A percentile compares a stretch with the other conserved stretches of the same genome.
Conservation (phyloP, 345 rosid species). For the Aurinia saxatilis region DNA sequence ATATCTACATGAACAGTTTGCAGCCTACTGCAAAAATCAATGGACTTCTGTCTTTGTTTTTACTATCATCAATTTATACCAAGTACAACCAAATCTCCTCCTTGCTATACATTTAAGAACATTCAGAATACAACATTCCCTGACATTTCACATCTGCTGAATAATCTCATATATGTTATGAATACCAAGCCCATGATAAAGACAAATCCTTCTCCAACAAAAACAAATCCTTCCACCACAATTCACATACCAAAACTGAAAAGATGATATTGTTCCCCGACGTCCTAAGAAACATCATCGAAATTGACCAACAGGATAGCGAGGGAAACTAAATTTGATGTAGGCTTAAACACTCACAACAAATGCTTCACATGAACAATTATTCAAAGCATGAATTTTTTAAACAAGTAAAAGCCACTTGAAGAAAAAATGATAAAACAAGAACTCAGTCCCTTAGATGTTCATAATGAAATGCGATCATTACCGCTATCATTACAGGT, state of each 20-base stretch:
- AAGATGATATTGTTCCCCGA: slow-evolving; percentile 16
- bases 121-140: no score
- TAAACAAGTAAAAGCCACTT: neutral
- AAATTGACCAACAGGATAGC: slow-evolving; percentile 26
- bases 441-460: slow-evolving; percentile 97
- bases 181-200: no score
- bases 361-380: neutral
- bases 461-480: slow-evolving; percentile 71
- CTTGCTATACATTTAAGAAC: no score
- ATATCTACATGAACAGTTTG: no score
- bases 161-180: no score
- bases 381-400: slow-evolving; percentile 6
- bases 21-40: no score
- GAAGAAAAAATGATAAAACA: neutral
- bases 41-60: no score
- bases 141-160: no score
- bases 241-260: neutral
- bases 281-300: slow-evolving; percentile 23
- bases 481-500: slow-evolving; percentile 90
- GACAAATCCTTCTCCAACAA: no score
- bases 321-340: slow-evolving; percentile 24
- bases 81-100: no score
- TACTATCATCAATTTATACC: no score
- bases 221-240: no score
- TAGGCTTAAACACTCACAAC: slow-evolving; percentile 15